Base-by-base conservation (phyloP, 495 filamentous ascomycete species). In the Xylaria nigripes region DNA sequence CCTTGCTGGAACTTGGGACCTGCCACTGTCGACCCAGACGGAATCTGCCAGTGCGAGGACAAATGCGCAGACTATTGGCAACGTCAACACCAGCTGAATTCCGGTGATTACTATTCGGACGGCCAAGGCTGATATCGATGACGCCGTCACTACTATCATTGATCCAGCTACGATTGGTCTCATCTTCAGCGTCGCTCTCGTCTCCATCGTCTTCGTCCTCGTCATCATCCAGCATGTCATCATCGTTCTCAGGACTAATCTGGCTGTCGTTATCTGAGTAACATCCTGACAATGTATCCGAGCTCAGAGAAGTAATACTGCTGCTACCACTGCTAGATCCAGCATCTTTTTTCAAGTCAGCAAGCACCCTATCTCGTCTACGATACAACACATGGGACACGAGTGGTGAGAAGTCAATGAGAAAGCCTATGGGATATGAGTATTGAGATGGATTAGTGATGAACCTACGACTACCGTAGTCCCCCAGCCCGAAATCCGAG, bases 21-120 rank as follows among this genome's bases (percentile, higher is more conserved):
- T 48, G 32, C 52, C 52, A 55, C 18, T 55, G 52, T 24, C 22
- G 12, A 19, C 52, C 52, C 0, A 55, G 52, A 3, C 19, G 10
- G 18, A 55, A 55, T 2, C 6, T 1, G 23, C 51, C 51, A 23
- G 15, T 32, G 8, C 5, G 23, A 0, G 3, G 3, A 23, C 16
- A 4, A 24, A 54, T 41, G 30, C 9, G 52, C 6, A 48, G 45
- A 23, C 52, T 55, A 18, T 55, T 32, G 3, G 32, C 8, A 9
- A 43, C 19, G 13, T 54, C 23, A 9, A 46, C 24, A n/a, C 32
- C 51, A 18, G 8, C n/a, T 3, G 13, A 21, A 18, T 12, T 12
- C 32, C n/a, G 3, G 27, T 16, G 3, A 18, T 2, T 5, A 30
- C 15, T 18, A 13, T 46, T 16, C 9, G 4, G 24, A 16, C 5